Evolutionary conservation across 2,329 filamentous ascomycete species (phyloP), one percentile per base, ranked within the genome.

Genomic region (Neopestalotiopsis sp.): DNA sequence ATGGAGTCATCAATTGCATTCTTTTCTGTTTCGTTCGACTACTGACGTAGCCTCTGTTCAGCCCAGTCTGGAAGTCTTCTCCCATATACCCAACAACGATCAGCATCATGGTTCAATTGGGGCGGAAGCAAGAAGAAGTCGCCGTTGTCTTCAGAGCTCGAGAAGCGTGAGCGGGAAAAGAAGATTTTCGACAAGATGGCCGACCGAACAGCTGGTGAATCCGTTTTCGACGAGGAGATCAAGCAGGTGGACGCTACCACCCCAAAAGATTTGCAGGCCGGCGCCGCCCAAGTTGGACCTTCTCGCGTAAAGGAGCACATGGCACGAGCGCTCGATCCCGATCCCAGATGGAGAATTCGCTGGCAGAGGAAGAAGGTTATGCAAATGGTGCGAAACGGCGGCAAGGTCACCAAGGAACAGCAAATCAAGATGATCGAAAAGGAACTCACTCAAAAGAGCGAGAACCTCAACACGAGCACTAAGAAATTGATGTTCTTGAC

Each of bases 401-500:
- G 92, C 9, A 86, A 92, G 58, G 80, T 95, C 73, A 83, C 89
- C 20, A 89, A 88, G 71, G 84, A 87, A 65, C 88, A 94, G 74
- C 84, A 88, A 67, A 88, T 98, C 70, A 88, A 89, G 77, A 89
- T 91, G 73, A 84, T 85, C 9, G 89, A 91, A 80, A 84, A 88
- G 69, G 78, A 86, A 74, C 76, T 86, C 70, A 72, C 80, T 32
- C 84, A 84, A 79, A 91, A 91, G 80, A 94, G 91, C 71, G 87
- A 91, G 61, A 88, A 89, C 73, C 88, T 98, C 78, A 91, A 94
- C 75, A 98, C 96, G 2, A 94, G 91, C 63, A 85, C 93, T 72
- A 99, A 99, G 89, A 99, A 99, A 84, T 86, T 99, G 67, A 91
- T 92, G 66, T 91, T 93, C 75, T 84, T 99, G 64, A 91, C 95